Evolutionary conservation across 345 rosid species (phyloP), one percentile per base, ranked within the genome.

Genomic region (Syzygium aqueum): DNA sequence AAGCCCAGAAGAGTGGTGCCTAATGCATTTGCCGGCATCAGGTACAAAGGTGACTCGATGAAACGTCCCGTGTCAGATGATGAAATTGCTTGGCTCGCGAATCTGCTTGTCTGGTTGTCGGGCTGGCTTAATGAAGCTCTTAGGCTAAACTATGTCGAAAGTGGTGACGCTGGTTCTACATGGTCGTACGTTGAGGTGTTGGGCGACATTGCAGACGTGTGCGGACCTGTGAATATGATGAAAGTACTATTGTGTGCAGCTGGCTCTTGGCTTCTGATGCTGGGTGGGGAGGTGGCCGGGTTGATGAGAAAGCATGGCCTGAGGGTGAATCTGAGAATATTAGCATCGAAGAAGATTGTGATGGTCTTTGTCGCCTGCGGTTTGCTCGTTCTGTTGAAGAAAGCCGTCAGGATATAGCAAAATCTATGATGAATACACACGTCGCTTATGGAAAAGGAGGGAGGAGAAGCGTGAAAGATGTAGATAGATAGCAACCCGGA

Each of bases 11-110:
- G 92, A 91, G 88, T 89, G 28, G 95, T 96, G 22, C 91, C 89
- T 86, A 87, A 88, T 89, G 87, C 92, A 50, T 86, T 87, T 85
- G 87, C 88, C 23, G 86, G 89, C 49, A 67, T 93, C 86, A 92
- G 91, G 87, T 96, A 94, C 92, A 94, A 94, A 89, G 98, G 98
- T 43, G 98, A 97, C 87, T 92, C 96, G 97, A 95, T 97, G 97
- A 94, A 90, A 85, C 97, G 97, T 21, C 99, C 99, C 2, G 89
- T 93, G 65, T 97, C 99, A 5, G 91, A 92, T 25, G 95, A 95
- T 59, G 99, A 96, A 91, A 91, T 97, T 52, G 95, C 92, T 53
- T 97, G 96, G 98, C 94, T 97, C 51, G 98, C 93, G 12, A 95
- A 94, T 86, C 84, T 94, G 86, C 92, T 97, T 23, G 92, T 97